A percentile compares a stretch with the other conserved stretches of the same genome.
phyloP scores from a whole-genome alignment of 164 flowering plant genomes.

The Piper longum region DNA sequence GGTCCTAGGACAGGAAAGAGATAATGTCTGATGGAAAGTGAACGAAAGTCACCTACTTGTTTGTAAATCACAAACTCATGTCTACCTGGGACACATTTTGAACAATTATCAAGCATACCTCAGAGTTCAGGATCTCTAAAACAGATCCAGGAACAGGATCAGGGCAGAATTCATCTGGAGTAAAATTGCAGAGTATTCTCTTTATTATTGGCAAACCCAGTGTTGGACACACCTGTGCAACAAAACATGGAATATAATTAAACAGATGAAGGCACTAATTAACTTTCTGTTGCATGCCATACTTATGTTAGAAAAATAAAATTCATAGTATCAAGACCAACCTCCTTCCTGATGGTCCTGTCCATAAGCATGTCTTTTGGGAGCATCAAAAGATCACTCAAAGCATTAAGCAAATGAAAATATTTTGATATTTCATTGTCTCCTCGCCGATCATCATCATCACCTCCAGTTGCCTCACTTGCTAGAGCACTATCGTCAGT shows the following conservation, averaged over 20 bases:
- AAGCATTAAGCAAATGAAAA: conserved; percentile 55
- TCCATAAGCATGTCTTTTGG: conserved; percentile 97
- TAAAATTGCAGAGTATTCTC: conserved; percentile 84
- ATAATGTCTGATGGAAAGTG: no score
- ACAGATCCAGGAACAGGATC: conserved; percentile 92
- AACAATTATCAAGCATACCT: conserved; percentile 30
- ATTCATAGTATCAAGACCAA: conserved; percentile 2
- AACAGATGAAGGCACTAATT: neutral
- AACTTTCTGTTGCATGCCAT: no score
- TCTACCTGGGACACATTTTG: no score
- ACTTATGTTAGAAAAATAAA: no score
- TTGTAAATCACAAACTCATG: no score
- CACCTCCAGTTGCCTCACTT: conserved; percentile 13
- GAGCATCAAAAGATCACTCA: conserved; percentile 97
- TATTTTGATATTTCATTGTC: conserved; percentile 30
- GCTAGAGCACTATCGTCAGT: conserved; percentile 16
- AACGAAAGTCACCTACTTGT: no score
- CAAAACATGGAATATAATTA: neutral
- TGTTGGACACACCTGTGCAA: conserved; percentile 68
- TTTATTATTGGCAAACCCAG: conserved; percentile 63
- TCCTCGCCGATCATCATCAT: conserved; percentile 20
- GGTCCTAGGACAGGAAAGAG: no score
- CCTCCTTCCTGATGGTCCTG: conserved; percentile 76
- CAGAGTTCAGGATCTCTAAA: conserved; percentile 80
- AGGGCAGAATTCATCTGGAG: conserved; percentile 98